These are phyloP conservation scores for Zygosaccharomyces pseudobailii DNA, from an alignment of 1,139 yeast species.

Conservation along the genomic window DNA sequence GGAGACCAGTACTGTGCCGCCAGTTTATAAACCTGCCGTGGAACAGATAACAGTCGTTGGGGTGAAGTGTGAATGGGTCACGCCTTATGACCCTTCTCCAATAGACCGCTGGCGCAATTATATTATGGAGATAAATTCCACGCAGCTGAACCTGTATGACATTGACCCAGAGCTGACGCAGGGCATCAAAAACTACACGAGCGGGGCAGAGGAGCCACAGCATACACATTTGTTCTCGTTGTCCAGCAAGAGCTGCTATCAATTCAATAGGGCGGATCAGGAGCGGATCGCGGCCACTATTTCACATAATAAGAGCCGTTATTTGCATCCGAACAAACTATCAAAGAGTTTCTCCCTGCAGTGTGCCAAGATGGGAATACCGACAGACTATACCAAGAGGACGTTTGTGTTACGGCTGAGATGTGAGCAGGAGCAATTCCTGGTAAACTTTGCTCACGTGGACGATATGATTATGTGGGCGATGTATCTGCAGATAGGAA, in stretches of 20 bases:
- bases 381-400: slow-evolving; percentile 51
- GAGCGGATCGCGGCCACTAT: slow-evolving; percentile 31
- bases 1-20: slow-evolving; percentile 39
- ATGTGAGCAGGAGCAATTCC: slow-evolving; percentile 63
- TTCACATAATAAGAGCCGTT: slow-evolving; percentile 27
- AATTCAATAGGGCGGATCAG: slow-evolving; percentile 30
- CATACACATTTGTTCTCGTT: slow-evolving; percentile 14
- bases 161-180: slow-evolving; percentile 29
- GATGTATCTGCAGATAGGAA: slow-evolving; percentile 52
- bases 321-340: slow-evolving; percentile 36
- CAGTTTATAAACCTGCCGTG: slow-evolving; percentile 54
- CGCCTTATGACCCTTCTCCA: slow-evolving; percentile 61
- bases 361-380: slow-evolving; percentile 64
- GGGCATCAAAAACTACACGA: slow-evolving; percentile 21
- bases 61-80: slow-evolving; percentile 60
- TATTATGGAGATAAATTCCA: slow-evolving; percentile 65
- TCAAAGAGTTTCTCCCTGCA: slow-evolving; percentile 62
- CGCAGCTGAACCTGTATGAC: slow-evolving; percentile 62
- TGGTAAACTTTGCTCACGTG: slow-evolving; percentile 50
- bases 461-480: slow-evolving; percentile 67
- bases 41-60: slow-evolving; percentile 49
- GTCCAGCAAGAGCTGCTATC: slow-evolving; percentile 18
- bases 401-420: slow-evolving; percentile 52
- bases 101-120: slow-evolving; percentile 59
- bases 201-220: slow-evolving; percentile 23